These are phyloP conservation scores for Massariosphaeria phaeospora DNA, from an alignment of 495 filamentous ascomycete genomes.

Conservation along the genomic window DNA sequence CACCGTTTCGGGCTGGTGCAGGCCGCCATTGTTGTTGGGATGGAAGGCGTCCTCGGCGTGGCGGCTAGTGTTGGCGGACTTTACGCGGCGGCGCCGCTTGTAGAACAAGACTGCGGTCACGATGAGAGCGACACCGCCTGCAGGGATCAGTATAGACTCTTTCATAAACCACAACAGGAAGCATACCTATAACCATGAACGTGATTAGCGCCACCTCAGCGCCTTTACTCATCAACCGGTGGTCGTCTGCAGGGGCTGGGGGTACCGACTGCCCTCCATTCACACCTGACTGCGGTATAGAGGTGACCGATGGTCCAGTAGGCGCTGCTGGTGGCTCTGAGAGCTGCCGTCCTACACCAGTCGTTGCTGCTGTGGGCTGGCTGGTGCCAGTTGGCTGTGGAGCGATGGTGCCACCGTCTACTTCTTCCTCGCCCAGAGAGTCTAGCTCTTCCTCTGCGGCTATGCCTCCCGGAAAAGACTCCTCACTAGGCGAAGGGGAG, in stretches of 20 bases:
- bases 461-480: neutral
- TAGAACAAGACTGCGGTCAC: conserved; percentile 5
- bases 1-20: conserved; percentile 10
- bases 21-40: conserved; percentile 12
- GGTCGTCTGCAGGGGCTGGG: neutral
- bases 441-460: neutral
- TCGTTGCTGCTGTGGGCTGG: neutral
- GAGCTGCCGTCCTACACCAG: too few relatives aligned
- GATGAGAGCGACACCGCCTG: conserved; percentile 19
- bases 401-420: neutral
- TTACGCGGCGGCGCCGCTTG: conserved; percentile 5
- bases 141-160: neutral
- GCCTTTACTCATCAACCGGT: conserved; percentile 5
- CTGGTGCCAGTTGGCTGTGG: neutral
- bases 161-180: neutral
- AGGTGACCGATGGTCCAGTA: neutral
- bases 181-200: conserved; percentile 16
- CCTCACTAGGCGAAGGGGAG: conserved; percentile 2
- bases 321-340: too few relatives aligned
- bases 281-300: neutral
- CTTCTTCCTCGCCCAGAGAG: too few relatives aligned
- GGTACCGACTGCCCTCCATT: neutral
- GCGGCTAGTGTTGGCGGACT: neutral
- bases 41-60: conserved; percentile 18
- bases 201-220: conserved; percentile 28